A percentile compares a stretch with the other conserved stretches of the same genome.
These are phyloP conservation scores for Escovopsis weberi DNA, from an alignment of 2,329 filamentous ascomycete genomes.

Conservation along the genomic window DNA sequence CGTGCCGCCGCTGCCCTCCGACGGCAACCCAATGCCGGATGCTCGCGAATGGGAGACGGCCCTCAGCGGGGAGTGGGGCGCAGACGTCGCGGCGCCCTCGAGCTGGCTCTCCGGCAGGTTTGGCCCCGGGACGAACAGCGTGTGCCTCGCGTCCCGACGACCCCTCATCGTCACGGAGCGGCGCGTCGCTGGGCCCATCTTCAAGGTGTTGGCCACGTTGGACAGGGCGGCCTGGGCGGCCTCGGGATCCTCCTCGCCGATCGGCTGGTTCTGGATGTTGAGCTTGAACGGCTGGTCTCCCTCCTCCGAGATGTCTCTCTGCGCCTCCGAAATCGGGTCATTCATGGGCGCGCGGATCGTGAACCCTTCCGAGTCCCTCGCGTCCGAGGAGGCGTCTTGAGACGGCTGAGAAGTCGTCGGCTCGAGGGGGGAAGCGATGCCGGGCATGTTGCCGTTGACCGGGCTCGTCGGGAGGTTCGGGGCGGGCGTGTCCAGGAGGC, in stretches of 20 bases:
- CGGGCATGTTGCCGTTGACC: slow-evolving; percentile 37
- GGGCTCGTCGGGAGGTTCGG: slow-evolving; percentile 15
- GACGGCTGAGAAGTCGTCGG: slow-evolving; percentile 26
- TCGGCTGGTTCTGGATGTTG: slow-evolving; percentile 64
- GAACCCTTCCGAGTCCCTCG: slow-evolving; percentile 58
- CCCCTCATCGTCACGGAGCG: slow-evolving; percentile 69
- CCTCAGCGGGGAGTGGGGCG: slow-evolving; percentile 8
- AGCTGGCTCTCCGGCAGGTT: slow-evolving; percentile 20
- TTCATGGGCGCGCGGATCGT: slow-evolving; percentile 51
- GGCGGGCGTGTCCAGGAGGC: slow-evolving; percentile 17
- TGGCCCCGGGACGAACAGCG: slow-evolving; percentile 56
- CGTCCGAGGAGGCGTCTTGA: slow-evolving; percentile 11
- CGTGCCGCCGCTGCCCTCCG: slow-evolving; percentile 41
- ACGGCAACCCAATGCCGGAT: slow-evolving; percentile 40
- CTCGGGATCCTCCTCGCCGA: slow-evolving; percentile 62
- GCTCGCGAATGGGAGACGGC: slow-evolving; percentile 20
- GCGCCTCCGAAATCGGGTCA: slow-evolving; percentile 56
- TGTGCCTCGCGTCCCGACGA: slow-evolving; percentile 82
- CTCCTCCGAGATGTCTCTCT: slow-evolving; percentile 47
- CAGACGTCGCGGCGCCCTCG: slow-evolving; percentile 14
- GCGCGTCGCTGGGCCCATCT: slow-evolving; percentile 49
- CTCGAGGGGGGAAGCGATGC: slow-evolving; percentile 33
- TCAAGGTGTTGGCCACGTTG: slow-evolving; percentile 60
- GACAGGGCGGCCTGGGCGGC: slow-evolving; percentile 60
- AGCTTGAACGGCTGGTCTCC: slow-evolving; percentile 60